Evolutionary conservation across 768 basidiomycete species (phyloP), one percentile per base, ranked within the genome.

Genomic region (Pleurotus tuber-regium): DNA sequence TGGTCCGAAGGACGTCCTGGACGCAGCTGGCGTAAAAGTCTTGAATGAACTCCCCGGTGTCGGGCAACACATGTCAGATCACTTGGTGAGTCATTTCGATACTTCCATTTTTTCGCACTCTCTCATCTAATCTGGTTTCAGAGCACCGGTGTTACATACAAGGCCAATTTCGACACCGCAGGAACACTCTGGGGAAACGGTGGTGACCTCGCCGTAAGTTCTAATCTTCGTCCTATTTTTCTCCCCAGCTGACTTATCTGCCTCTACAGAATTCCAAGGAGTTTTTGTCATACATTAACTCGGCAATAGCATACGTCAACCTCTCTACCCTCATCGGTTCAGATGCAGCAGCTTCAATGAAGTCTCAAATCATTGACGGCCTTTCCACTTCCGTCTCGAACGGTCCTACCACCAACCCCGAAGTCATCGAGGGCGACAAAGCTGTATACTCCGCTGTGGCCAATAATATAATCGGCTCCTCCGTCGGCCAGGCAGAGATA

Each of bases 401-500:
- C n/a, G 74, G 78, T 2, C 74, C 75, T 0, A 74, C 73, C 53
- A 16, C 26, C n/a, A 23, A 39, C 21, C 9, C 49, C 1, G 67
- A 71, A 19, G 79, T 85, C 49, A 57, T 75, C 21, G 71, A 66
- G 41, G 83, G 83, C 4, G 82, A 82, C 70, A 73, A 77, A 59
- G 71, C 80, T 10, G 79, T 83, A 28, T 83, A 82, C 61, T 66
- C 72, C 35, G 61, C 71, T 4, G 75, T 68, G 3, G 65, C 70
- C 1, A 64, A 75, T 48, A 68, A 66, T 24, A 57, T 81, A 43
- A 55, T 76, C 47, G 59, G 66, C 5, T 65, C 69, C 5, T 63
- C 65, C 16, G 70, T 78, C 44, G 84, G 78, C 0, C 73, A 80
- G 51, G 66, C 84, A 23, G 86, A 88, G 64, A 66, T 87, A 18